Conservation (phyloP, 1,284 basidiomycete genomes). For the Ganoderma leucocontextum region DNA sequence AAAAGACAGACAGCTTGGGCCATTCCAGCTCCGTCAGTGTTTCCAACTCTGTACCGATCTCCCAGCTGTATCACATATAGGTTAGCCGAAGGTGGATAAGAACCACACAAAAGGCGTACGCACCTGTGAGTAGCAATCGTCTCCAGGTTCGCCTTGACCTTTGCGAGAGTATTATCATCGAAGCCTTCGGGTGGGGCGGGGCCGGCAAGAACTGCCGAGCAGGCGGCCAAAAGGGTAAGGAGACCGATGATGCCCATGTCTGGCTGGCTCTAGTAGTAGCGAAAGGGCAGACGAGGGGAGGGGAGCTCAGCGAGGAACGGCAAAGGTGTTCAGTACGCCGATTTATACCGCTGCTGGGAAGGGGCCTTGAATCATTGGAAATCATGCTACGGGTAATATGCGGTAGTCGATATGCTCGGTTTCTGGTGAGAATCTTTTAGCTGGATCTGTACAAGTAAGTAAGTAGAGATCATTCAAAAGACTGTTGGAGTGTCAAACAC, state of each 20-base stretch:
- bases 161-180: conserved; percentile 28
- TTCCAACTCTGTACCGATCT: conserved; percentile 71
- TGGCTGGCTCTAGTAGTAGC: conserved; percentile 17
- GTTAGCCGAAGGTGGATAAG: neutral
- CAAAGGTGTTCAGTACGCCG: neutral
- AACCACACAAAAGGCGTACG: conserved; percentile 9
- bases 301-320: conserved; percentile 10
- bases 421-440: neutral
- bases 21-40: conserved; percentile 70
- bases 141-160: conserved; percentile 37
- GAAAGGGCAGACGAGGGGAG: conserved; percentile 6
- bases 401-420: neutral
- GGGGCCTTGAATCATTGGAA: neutral
- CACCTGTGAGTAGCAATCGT: conserved; percentile 43
- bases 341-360: neutral
- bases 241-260: conserved; percentile 21
- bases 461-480: conserved; percentile 1
- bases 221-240: conserved; percentile 18
- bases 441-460: neutral
- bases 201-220: conserved; percentile 14
- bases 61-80: conserved; percentile 59
- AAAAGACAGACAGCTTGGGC: conserved; percentile 65
- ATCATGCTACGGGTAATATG: neutral
- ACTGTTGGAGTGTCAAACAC: neutral
- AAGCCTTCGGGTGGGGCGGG: conserved; percentile 27